Conservation (phyloP, 306 rosid genomes). For the Hippophae rhamnoides region DNA sequence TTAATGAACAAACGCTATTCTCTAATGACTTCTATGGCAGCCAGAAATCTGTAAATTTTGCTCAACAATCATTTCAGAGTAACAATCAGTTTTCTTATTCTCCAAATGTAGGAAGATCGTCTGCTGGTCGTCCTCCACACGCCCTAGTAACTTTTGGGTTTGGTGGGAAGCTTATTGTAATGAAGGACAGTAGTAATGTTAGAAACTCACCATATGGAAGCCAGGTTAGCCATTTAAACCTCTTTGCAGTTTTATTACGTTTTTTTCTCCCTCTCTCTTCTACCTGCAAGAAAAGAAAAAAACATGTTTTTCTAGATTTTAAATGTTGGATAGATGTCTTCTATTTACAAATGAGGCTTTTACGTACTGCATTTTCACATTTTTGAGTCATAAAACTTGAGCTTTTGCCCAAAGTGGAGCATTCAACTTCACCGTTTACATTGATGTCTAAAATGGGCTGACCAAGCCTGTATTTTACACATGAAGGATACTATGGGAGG, state of each 20-base stretch:
- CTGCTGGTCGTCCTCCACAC: slow-evolving; percentile 88
- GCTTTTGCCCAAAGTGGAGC: slow-evolving; percentile 7
- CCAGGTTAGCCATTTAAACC: slow-evolving; percentile 51
- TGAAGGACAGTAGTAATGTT: slow-evolving; percentile 51
- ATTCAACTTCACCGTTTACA: slow-evolving; percentile 3
- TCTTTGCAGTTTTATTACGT: slow-evolving; percentile 2
- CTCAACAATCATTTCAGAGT: slow-evolving; percentile 47
- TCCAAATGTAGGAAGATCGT: slow-evolving; percentile 53
- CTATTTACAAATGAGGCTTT: too few species aligned
- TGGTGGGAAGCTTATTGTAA: slow-evolving; percentile 82
- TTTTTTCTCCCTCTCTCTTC: slow-evolving; percentile 12
- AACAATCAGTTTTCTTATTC: slow-evolving; percentile 47
- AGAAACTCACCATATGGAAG: slow-evolving; percentile 46
- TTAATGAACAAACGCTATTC: slow-evolving; percentile 31
- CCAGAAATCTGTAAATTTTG: slow-evolving; percentile 28
- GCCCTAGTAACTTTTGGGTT: slow-evolving; percentile 79
- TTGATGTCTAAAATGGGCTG: slow-evolving; percentile 22
- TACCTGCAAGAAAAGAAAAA: slow-evolving; percentile 6
- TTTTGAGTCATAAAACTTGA: background rate
- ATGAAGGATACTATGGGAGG: slow-evolving; percentile 60
- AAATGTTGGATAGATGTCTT: too few species aligned
- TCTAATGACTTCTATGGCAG: slow-evolving; percentile 42
- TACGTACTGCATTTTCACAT: too few species aligned
- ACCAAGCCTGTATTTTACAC: slow-evolving; percentile 24
- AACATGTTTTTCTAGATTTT: too few species aligned